Evolutionary conservation across 805 yeast genomes (phyloP).

Genomic region (Yarrowia yakushimensis): DNA sequence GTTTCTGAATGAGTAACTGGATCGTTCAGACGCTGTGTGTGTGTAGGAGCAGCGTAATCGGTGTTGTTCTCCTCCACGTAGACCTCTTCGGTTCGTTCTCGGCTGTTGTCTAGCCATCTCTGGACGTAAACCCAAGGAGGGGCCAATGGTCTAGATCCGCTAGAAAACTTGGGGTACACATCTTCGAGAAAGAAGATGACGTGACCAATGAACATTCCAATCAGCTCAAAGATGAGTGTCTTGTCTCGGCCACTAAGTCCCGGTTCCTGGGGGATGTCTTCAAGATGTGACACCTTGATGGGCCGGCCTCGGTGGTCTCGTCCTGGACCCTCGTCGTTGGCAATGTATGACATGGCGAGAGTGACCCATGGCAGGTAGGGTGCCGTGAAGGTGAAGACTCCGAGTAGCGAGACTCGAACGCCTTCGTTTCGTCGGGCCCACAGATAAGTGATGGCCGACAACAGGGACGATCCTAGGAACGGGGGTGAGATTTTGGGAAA

Average conservation of each 20-base stretch:
- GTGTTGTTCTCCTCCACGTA: slow-evolving; percentile 6
- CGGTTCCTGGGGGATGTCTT: slow-evolving; percentile 29
- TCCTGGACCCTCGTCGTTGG: slow-evolving; percentile 27
- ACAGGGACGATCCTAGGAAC: slow-evolving; percentile 42
- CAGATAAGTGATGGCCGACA: slow-evolving; percentile 42
- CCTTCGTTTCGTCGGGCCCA: slow-evolving; percentile 49
- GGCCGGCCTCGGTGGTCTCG: slow-evolving; percentile 14
- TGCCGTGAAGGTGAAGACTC: slow-evolving; percentile 43
- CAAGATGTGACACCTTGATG: slow-evolving; percentile 16
- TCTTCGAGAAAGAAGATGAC: slow-evolving; percentile 43
- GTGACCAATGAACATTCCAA: slow-evolving; percentile 47
- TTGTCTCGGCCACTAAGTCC: slow-evolving; percentile 26
- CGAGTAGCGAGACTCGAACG: slow-evolving; percentile 42
- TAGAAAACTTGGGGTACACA: slow-evolving; percentile 42
- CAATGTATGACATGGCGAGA: slow-evolving; percentile 34
- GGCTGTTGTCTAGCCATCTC: slow-evolving; percentile 1
- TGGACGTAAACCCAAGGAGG: slow-evolving; percentile 43
- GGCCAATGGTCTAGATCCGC: slow-evolving; percentile 38
- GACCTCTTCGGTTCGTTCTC: slow-evolving; percentile 5
- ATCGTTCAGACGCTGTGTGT: not conserved
- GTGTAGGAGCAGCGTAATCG: not conserved
- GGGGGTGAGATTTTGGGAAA: slow-evolving; percentile 35
- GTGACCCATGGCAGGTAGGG: slow-evolving; percentile 45
- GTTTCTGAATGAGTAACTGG: not conserved
- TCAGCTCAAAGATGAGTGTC: slow-evolving; percentile 31